Percentiles rank a stretch among this genome's conserved stretches.
These are phyloP conservation scores for Polyplosphaeria fusca DNA, from an alignment of 495 filamentous ascomycete species.

Conservation along the genomic window DNA sequence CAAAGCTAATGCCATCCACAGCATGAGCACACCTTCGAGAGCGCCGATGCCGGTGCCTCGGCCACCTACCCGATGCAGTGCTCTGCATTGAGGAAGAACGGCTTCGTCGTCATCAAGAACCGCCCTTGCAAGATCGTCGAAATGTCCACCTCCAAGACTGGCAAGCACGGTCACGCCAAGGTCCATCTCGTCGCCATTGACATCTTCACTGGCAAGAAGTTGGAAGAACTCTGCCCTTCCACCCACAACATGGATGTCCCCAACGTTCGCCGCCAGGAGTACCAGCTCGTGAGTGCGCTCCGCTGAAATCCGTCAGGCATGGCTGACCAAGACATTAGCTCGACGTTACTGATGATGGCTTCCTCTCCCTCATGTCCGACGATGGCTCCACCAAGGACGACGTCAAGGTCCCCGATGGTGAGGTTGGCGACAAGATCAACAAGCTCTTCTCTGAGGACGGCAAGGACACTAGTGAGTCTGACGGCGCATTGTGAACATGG, in stretches of 20 bases:
- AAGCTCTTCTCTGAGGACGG: constrained; percentile 70
- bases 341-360: constrained; percentile 84
- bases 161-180: constrained; percentile 99
- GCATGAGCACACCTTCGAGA: constrained; percentile 90
- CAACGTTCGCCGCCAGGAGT: constrained; percentile 82
- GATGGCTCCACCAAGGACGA: constrained; percentile 85
- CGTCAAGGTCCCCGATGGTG: constrained; percentile 87
- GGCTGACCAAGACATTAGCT: constrained; percentile 53
- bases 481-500: neutral
- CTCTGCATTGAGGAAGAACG: constrained; percentile 98
- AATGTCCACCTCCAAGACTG: constrained; percentile 99
- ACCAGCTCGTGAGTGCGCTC: constrained; percentile 78
- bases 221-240: constrained; percentile 97
- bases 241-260: constrained; percentile 99
- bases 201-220: constrained; percentile 99
- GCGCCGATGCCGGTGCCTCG: constrained; percentile 90
- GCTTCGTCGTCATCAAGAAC: constrained; percentile 93
- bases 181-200: constrained; percentile 95
- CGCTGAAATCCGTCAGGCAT: neutral
- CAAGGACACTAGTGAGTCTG: constrained; percentile 80
- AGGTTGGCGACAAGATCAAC: constrained; percentile 75
- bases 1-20: constrained; percentile 44
- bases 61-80: constrained; percentile 96
- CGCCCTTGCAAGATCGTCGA: constrained; percentile 99
- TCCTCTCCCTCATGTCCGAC: constrained; percentile 82